Conservation (phyloP, 352 stramenopile genomes). For the Pythium angustatum region DNA sequence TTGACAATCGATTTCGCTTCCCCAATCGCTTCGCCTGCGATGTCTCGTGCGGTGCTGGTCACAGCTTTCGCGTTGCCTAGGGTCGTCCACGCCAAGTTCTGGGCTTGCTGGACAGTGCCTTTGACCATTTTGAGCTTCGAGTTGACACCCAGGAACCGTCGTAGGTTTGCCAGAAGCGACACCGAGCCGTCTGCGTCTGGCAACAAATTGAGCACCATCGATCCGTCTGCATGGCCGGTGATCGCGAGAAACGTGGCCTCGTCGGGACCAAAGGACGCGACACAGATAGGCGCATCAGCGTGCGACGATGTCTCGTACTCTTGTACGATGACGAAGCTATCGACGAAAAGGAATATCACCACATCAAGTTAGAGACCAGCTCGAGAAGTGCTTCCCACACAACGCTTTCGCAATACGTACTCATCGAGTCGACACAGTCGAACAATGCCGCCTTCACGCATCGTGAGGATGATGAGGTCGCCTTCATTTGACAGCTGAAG, state of each 20-base stretch:
- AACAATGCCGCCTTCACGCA: slow-evolving; percentile 39
- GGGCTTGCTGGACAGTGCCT: slow-evolving; percentile 85
- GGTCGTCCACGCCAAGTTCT: slow-evolving; percentile 81
- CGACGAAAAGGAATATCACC: too few relatives aligned
- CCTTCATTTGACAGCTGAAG: slow-evolving; percentile 69
- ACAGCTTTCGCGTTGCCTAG: slow-evolving; percentile 82
- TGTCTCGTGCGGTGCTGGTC: slow-evolving; percentile 80
- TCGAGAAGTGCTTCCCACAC: neutral
- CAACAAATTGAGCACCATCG: slow-evolving; percentile 74
- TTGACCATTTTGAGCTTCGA: slow-evolving; percentile 88
- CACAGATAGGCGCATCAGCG: slow-evolving; percentile 49
- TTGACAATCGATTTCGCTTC: slow-evolving; percentile 85
- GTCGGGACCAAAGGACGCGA: slow-evolving; percentile 63
- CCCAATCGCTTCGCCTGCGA: slow-evolving; percentile 78
- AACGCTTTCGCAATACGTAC: slow-evolving; percentile 37
- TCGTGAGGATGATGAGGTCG: slow-evolving; percentile 68
- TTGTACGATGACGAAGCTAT: slow-evolving; percentile 45
- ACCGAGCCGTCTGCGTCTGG: slow-evolving; percentile 79
- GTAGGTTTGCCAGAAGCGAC: slow-evolving; percentile 71
- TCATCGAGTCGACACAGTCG: slow-evolving; percentile 80
- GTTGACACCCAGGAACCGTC: slow-evolving; percentile 73
- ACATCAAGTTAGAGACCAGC: too few relatives aligned
- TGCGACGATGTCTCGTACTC: slow-evolving; percentile 52
- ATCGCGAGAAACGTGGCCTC: slow-evolving; percentile 78
- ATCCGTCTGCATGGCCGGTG: slow-evolving; percentile 69